Percentiles rank a stretch among this genome's conserved stretches.
These are phyloP conservation scores for Irpex rosettiformis DNA, from an alignment of 1,284 basidiomycete genomes.

Conservation along the genomic window DNA sequence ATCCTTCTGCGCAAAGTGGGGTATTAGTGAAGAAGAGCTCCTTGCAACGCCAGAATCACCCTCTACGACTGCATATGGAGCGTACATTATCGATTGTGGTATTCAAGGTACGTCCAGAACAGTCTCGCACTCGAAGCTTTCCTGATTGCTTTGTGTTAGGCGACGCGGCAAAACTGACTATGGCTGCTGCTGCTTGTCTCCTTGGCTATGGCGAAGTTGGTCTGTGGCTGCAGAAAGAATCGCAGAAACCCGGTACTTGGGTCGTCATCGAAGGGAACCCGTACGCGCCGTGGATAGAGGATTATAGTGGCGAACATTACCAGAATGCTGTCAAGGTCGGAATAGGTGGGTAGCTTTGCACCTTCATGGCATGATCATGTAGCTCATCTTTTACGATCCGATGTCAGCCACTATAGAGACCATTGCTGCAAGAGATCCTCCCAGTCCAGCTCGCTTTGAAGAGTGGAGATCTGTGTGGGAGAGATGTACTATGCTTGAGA, in stretches of 20 bases:
- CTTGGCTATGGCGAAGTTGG: slow-evolving; percentile 96
- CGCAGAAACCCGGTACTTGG: slow-evolving; percentile 45
- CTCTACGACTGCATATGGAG: slow-evolving; percentile 80
- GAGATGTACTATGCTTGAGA: slow-evolving; percentile 77
- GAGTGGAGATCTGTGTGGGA: slow-evolving; percentile 79
- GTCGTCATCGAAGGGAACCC: slow-evolving; percentile 65
- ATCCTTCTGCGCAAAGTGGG: slow-evolving; percentile 68
- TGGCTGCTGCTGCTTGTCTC: slow-evolving; percentile 85
- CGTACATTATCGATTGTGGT: slow-evolving; percentile 81
- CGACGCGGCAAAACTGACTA: slow-evolving; percentile 69
- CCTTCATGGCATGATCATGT: neutral
- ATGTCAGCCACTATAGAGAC: slow-evolving; percentile 61
- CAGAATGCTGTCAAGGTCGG: slow-evolving; percentile 70
- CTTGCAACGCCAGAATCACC: slow-evolving; percentile 60
- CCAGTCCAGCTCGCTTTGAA: slow-evolving; percentile 55
- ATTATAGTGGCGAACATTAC: slow-evolving; percentile 72
- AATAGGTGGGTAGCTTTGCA: slow-evolving; percentile 48
- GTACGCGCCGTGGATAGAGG: slow-evolving; percentile 81
- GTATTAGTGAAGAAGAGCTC: slow-evolving; percentile 59
- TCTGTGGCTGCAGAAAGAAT: slow-evolving; percentile 67
- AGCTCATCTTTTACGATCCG: neutral
- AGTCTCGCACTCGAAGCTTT: neutral
- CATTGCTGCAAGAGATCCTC: slow-evolving; percentile 59
- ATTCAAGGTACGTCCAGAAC: slow-evolving; percentile 63
- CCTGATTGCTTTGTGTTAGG: slow-evolving; percentile 35